A percentile compares a stretch with the other conserved stretches of the same genome.
phyloP scores from a whole-genome alignment of 352 stramenopile genomes.

The Globisporangium irregulare region DNA sequence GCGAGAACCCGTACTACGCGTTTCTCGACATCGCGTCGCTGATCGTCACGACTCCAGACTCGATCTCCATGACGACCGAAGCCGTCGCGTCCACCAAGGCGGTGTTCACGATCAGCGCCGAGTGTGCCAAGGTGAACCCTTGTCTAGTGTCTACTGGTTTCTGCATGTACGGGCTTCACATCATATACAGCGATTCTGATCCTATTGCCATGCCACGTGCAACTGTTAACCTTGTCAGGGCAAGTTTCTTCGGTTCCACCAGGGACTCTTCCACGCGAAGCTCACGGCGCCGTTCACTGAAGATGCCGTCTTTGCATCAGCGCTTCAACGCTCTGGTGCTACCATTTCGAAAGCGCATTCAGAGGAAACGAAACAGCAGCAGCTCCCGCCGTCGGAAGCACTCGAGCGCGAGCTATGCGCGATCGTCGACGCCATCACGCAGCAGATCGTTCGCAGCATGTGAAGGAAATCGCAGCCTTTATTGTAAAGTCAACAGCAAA shows the following conservation, averaged over 20 bases:
- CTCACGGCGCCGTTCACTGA: slow-evolving; percentile 30
- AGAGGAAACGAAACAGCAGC: not conserved
- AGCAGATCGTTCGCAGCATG: slow-evolving; percentile 7
- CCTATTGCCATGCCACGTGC: not conserved
- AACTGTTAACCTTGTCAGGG: slow-evolving; percentile 21
- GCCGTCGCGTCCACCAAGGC: slow-evolving; percentile 52
- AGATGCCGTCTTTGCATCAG: slow-evolving; percentile 11
- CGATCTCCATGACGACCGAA: slow-evolving; percentile 81
- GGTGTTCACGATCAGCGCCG: slow-evolving; percentile 46
- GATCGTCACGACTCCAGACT: slow-evolving; percentile 74
- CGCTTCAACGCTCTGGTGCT: not conserved
- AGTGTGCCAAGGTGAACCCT: slow-evolving; percentile 40
- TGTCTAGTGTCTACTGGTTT: not conserved
- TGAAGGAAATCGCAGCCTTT: not conserved
- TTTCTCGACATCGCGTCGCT: slow-evolving; percentile 45
- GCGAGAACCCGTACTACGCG: slow-evolving; percentile 65
- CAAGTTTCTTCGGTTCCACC: slow-evolving; percentile 62
- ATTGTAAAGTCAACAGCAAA: not conserved
- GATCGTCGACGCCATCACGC: slow-evolving; percentile 24
- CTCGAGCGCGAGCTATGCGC: slow-evolving; percentile 41
- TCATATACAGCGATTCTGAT: not conserved
- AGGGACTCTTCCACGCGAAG: slow-evolving; percentile 26
- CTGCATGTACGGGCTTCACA: not conserved
- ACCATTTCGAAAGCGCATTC: not conserved
- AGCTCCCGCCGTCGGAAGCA: slow-evolving; percentile 5